Evolutionary conservation across 495 filamentous ascomycete species (phyloP).

Genomic region (Penicillium paradoxum): DNA sequence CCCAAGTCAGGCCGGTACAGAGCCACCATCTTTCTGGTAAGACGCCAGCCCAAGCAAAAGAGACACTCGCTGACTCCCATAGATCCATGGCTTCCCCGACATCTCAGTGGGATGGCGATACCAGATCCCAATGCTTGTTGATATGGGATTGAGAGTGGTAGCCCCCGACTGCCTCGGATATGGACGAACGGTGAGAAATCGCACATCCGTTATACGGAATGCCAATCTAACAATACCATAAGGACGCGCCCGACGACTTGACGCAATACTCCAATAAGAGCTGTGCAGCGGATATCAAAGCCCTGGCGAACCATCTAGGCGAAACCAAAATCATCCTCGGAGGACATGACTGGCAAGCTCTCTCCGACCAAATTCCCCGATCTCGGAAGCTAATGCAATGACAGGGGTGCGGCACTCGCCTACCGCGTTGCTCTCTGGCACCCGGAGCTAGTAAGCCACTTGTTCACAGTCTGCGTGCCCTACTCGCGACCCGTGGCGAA

Average conservation of each 20-base stretch:
- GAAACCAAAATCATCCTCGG: constrained; percentile 62
- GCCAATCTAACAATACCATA: constrained; percentile 1
- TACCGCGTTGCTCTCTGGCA: constrained; percentile 66
- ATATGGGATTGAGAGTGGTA: constrained; percentile 64
- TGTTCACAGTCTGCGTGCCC: constrained; percentile 78
- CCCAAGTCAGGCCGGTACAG: constrained; percentile 47
- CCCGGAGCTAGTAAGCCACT: constrained; percentile 61
- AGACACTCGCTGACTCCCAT: neutral
- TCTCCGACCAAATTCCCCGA: neutral
- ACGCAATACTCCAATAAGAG: constrained; percentile 63
- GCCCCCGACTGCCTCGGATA: constrained; percentile 80
- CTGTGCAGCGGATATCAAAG: constrained; percentile 64
- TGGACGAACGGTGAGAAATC: constrained; percentile 56
- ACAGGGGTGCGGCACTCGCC: constrained; percentile 51
- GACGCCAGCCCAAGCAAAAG: constrained; percentile 3
- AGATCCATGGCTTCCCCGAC: constrained; percentile 68
- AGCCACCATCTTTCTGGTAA: constrained; percentile 64
- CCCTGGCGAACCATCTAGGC: constrained; percentile 55
- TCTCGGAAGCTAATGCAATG: neutral
- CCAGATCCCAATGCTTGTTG: constrained; percentile 73
- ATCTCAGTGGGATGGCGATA: constrained; percentile 70
- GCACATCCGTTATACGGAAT: neutral
- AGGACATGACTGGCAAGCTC: constrained; percentile 79
- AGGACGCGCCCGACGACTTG: constrained; percentile 56
- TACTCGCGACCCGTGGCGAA: constrained; percentile 49